phyloP scores from a whole-genome alignment of 73 alveolate genomes.

The Paraurostyla sp. region DNA sequence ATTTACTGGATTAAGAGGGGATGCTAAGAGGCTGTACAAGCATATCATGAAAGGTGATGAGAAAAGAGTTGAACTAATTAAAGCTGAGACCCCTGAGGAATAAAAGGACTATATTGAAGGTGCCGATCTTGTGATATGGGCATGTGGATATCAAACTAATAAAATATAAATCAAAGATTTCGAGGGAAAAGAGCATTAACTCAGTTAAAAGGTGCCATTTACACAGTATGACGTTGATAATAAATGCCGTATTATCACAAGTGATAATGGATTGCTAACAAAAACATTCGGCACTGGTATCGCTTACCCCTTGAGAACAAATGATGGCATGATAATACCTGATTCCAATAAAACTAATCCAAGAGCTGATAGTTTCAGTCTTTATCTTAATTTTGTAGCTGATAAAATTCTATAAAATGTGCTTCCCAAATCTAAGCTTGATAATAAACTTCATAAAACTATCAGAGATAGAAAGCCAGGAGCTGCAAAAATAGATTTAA shows the following conservation, averaged over 20 bases:
- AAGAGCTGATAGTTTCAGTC: conserved; percentile 56
- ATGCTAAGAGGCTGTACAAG: conserved; percentile 62
- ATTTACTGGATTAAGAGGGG: conserved; percentile 71
- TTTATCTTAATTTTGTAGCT: conserved; percentile 54
- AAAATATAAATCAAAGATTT: conserved; percentile 32
- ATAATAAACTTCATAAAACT: conserved; percentile 15
- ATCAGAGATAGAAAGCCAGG: conserved; percentile 10
- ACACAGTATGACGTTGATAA: conserved; percentile 67
- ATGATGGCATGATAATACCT: conserved; percentile 59
- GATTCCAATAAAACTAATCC: conserved; percentile 32
- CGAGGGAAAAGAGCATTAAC: conserved; percentile 62
- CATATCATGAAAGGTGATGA: conserved; percentile 56
- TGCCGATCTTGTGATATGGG: conserved; percentile 68
- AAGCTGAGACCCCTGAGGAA: conserved; percentile 26
- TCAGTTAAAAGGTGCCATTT: conserved; percentile 46
- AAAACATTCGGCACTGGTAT: conserved; percentile 66
- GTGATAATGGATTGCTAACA: conserved; percentile 29
- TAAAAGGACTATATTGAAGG: not conserved
- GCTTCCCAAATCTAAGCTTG: conserved; percentile 56
- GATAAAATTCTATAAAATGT: conserved; percentile 44
- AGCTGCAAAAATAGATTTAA: too few species aligned
- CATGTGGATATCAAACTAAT: conserved; percentile 62
- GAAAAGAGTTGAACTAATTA: conserved; percentile 36
- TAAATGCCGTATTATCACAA: conserved; percentile 29
- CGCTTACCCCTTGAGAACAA: conserved; percentile 64